Percentiles rank a stretch among this genome's conserved stretches.
phyloP scores from a whole-genome alignment of 2,329 filamentous ascomycete genomes.

The Ascochyta pisi region DNA sequence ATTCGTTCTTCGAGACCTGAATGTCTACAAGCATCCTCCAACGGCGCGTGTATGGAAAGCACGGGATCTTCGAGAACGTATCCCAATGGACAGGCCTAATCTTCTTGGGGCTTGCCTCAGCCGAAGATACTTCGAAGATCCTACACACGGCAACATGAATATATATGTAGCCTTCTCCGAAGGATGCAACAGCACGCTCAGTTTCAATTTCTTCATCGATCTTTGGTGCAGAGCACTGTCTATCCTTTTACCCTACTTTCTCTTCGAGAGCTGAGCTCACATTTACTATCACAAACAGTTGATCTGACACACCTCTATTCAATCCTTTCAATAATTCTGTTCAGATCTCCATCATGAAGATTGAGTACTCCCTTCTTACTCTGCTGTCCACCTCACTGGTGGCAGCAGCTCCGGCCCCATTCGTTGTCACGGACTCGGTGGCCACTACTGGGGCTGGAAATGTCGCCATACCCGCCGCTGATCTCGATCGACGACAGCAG shows the following conservation, averaged over 20 bases:
- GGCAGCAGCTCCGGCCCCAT: constrained; percentile 41
- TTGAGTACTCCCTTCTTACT: constrained; percentile 40
- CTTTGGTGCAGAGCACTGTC: constrained; percentile 45
- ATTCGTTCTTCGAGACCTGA: constrained; percentile 29
- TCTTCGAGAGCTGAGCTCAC: constrained; percentile 47
- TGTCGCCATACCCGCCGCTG: constrained; percentile 30
- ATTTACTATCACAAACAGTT: constrained; percentile 22
- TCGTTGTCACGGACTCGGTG: constrained; percentile 37
- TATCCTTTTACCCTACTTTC: constrained; percentile 32
- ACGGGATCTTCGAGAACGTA: constrained; percentile 36
- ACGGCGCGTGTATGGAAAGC: constrained; percentile 44
- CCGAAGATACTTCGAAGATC: constrained; percentile 16
- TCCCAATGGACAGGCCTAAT: constrained; percentile 23
- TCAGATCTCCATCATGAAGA: constrained; percentile 43
- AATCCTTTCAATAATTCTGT: constrained; percentile 21
- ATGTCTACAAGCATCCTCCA: constrained; percentile 39
- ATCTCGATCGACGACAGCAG: constrained; percentile 15
- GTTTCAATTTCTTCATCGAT: constrained; percentile 22
- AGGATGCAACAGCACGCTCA: constrained; percentile 25
- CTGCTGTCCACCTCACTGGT: constrained; percentile 46
- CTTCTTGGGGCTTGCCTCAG: constrained; percentile 16
- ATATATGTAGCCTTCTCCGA: constrained; percentile 32
- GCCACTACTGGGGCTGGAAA: constrained; percentile 32
- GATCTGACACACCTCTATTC: constrained; percentile 32
- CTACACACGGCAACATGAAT: constrained; percentile 14